Base-by-base conservation (phyloP, 345 rosid species). In the Mercurialis annua region DNA sequence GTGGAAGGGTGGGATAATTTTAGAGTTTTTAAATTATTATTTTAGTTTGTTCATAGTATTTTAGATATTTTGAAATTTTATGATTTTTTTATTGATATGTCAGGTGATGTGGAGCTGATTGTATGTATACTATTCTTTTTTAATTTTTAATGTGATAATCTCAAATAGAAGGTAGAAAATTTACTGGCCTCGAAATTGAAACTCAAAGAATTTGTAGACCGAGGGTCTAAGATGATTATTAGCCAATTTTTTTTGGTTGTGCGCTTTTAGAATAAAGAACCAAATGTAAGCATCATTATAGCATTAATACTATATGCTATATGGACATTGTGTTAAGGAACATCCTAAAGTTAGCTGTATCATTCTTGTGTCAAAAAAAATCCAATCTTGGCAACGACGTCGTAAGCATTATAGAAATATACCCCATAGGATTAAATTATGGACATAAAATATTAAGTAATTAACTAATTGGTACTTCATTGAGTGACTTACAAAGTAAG, bases 401-500 rank as follows among this genome's bases (percentile, higher is more conserved):
- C 79, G 55, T 66, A 59, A 11, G n/a, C 24, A 57, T 53, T 30
- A 29, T 14, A 20, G 47, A n/a, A 16, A 38, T 52, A 49, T 59
- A 29, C 55, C 62, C 52, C 64, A 31, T 3, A 21, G 47, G 69
- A 62, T 70, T 61, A 43, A 40, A 2, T 40, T 3, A 34, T 34
- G 9, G 4, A 34, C 40, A 34, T 34, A 34, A 34, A 36, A 55
- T 56, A 42, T 23, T 26, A 5, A 69, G 34, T 33, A 38, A 60
- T 48, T 18, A 10, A 48, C 24, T 18, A 8, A 54, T 24, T 54
- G 26, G 27, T n/a, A 50, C 59, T 62, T 48, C 46, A 63, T 73
- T 76, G 72, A 77, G 77, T 82, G 82, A 79, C 86, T 85, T 85
- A 60, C 78, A 71, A 85, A 78, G 78, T 71, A 85, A 87, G 93